Conservation (phyloP, 257 asterid species). For the Anisodus tanguticus region DNA sequence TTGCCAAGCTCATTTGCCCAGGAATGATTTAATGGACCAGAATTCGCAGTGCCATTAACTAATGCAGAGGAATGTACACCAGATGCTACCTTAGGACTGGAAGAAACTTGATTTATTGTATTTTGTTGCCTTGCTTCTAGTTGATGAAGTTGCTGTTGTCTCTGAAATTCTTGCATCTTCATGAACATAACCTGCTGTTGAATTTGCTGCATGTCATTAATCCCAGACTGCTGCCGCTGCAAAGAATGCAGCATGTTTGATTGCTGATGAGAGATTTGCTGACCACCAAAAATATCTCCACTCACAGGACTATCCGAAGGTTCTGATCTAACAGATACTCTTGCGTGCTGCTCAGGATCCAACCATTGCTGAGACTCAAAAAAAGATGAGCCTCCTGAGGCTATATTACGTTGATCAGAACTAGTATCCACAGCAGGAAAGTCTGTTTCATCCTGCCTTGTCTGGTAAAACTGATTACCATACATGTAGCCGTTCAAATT, state of each 20-base stretch:
- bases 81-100: constrained; percentile 56
- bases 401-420: constrained; percentile 55
- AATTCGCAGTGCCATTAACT: constrained; percentile 52
- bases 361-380: constrained; percentile 65
- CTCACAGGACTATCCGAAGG: constrained; percentile 61
- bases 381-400: constrained; percentile 60
- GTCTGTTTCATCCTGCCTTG: constrained; percentile 69
- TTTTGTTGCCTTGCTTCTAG: constrained; percentile 61
- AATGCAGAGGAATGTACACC: constrained; percentile 56
- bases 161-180: constrained; percentile 78
- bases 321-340: constrained; percentile 56
- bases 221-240: constrained; percentile 76
- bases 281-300: constrained; percentile 88
- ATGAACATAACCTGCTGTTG: constrained; percentile 71
- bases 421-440: constrained; percentile 61
- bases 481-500: constrained; percentile 65
- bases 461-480: constrained; percentile 65
- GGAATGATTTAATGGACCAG: constrained; percentile 53
- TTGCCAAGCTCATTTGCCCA: constrained; percentile 61
- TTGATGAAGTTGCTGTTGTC: constrained; percentile 71
- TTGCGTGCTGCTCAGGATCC: constrained; percentile 63
- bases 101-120: constrained; percentile 50
- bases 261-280: constrained; percentile 77
- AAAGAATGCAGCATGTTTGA: constrained; percentile 65
- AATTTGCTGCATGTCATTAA: constrained; percentile 68